These are phyloP conservation scores for Citeromyces matritensis DNA, from an alignment of 805 yeast genomes.

Conservation along the genomic window DNA sequence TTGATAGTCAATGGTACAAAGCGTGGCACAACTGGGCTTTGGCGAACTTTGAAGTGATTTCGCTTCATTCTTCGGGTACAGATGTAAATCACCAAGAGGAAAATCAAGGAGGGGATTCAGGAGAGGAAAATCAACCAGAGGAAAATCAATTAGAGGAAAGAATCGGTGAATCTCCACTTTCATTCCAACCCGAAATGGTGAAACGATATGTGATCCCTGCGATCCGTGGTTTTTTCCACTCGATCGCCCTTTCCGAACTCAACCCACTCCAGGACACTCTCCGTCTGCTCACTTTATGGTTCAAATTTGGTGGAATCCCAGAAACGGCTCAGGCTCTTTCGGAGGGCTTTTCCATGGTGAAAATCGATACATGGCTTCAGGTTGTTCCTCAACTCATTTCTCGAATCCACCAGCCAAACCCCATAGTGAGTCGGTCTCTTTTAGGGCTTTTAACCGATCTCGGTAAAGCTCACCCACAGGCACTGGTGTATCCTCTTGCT, in stretches of 20 bases:
- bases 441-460: slow-evolving; percentile 71
- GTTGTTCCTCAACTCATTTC: slow-evolving; percentile 94
- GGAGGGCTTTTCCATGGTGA: slow-evolving; percentile 82
- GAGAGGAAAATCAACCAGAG: neutral
- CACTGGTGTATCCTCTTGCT: slow-evolving; percentile 85
- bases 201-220: slow-evolving; percentile 92
- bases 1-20: slow-evolving; percentile 87
- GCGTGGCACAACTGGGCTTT: slow-evolving; percentile 99
- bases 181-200: slow-evolving; percentile 39
- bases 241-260: slow-evolving; percentile 75
- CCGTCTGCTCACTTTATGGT: slow-evolving; percentile 85
- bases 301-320: slow-evolving; percentile 84
- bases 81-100: slow-evolving; percentile 1
- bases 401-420: slow-evolving; percentile 90
- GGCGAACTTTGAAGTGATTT: slow-evolving; percentile 91
- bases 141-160: neutral
- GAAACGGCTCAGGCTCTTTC: slow-evolving; percentile 85
- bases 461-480: slow-evolving; percentile 95
- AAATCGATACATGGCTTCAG: slow-evolving; percentile 87
- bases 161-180: no score
- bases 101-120: no score
- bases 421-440: slow-evolving; percentile 64
- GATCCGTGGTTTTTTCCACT: slow-evolving; percentile 87
- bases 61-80: slow-evolving; percentile 21
- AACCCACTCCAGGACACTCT: slow-evolving; percentile 88